Percentiles rank a stretch among this genome's conserved stretches.
Evolutionary conservation across 2,329 filamentous ascomycete genomes (phyloP).

Genomic region (Verticillium dahliae): DNA sequence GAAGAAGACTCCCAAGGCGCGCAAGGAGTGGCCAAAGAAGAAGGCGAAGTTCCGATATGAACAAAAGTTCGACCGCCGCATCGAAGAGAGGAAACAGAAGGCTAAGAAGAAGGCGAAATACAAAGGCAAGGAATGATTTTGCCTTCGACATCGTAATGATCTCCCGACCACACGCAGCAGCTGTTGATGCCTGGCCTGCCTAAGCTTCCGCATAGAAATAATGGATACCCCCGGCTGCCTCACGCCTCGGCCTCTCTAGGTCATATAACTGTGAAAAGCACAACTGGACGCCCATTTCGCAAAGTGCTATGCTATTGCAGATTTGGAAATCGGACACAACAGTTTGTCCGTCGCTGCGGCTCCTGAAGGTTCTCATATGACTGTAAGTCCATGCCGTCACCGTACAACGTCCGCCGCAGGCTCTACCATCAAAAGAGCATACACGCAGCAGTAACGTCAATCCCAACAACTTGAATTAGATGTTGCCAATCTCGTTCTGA

Average conservation of each 20-base stretch:
- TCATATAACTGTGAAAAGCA: neutral
- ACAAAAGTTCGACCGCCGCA: conserved; percentile 74
- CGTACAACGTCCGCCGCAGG: neutral
- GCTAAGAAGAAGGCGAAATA: conserved; percentile 47
- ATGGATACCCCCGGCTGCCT: neutral
- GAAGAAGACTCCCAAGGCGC: conserved; percentile 35
- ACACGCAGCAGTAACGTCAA: neutral
- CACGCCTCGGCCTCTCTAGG: neutral
- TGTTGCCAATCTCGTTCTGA: conserved; percentile 85
- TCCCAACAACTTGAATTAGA: conserved; percentile 48
- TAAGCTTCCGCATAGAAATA: neutral
- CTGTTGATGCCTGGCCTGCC: neutral
- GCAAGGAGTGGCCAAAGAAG: conserved; percentile 71
- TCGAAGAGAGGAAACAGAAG: conserved; percentile 64
- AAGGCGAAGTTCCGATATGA: conserved; percentile 84
- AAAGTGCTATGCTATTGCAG: neutral
- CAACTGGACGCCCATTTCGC: neutral
- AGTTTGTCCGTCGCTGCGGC: neutral
- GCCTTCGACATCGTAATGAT: neutral
- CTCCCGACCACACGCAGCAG: neutral
- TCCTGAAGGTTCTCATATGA: neutral
- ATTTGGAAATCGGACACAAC: neutral
- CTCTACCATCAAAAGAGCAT: neutral
- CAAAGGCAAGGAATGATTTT: conserved; percentile 3
- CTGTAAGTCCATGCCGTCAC: neutral